Evolutionary conservation across 805 yeast genomes (phyloP), one percentile per base, ranked within the genome.

Genomic region (Candida stauntonica): DNA sequence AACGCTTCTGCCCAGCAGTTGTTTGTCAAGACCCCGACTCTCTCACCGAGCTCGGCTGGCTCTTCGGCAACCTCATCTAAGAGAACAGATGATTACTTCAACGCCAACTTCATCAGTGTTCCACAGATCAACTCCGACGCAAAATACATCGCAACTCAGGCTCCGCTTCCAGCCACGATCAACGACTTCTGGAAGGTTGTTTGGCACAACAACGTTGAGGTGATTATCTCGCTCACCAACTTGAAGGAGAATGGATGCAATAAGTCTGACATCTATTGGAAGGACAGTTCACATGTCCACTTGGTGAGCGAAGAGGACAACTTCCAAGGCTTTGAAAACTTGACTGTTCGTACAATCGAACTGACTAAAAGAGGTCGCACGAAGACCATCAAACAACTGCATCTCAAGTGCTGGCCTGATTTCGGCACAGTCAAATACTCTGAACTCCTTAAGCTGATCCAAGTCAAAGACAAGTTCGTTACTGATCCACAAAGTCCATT

Each of bases 161-260:
- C 96, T 2, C 99, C 99, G 2, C 58, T 85, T 30, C 68, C 68
- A 3, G 70, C 75, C 16, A 91, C 98, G 0, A 70, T 81, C 30
- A 84, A 81, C 24, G 96, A 91, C 58, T 91, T 93, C 55, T 91
- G 96, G 96, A 82, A 79, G 47, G 85, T 87, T 57, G 75, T 86
- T 1, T 67, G 77, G 42, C 74, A 80, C 26, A 76, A 85, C 50
- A 60, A 70, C 4, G 72, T 78, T 7, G 79, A 83, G n/a, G 63
- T 89, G 2, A 77, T 91, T 29, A 62, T 91, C 5, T 85, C 95
- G 26, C 67, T 87, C 43, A 83, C 95, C 7, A 80, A 81, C 9
- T 79, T 84, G 42, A 66, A 66, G 44, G 97, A 91, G 55, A 75
- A 82, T 45, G 78, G 81, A 3, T 70, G 81, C 41, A 79, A 74